These are phyloP conservation scores for Platanthera guangdongensis DNA, from an alignment of 106 monocot species.

Conservation along the genomic window DNA sequence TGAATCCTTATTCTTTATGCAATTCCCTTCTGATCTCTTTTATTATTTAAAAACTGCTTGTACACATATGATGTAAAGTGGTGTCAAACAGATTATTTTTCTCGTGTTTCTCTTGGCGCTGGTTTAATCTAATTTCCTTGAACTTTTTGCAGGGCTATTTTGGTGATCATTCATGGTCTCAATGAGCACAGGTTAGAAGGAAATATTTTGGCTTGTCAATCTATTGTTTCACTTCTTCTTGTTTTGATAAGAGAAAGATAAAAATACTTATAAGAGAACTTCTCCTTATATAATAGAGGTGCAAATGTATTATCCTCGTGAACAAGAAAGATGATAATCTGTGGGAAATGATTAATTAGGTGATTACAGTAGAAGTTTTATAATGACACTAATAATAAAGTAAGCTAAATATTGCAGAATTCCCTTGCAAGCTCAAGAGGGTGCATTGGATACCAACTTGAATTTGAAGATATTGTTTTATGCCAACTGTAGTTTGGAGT, in stretches of 20 bases:
- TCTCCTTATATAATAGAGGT: background rate
- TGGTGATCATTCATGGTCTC: slow-evolving; percentile 86
- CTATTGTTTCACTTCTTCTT: background rate
- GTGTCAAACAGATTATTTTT: background rate
- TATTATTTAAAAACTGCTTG: background rate
- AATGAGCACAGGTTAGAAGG: slow-evolving; percentile 83
- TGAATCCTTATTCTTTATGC: background rate
- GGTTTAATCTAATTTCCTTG: background rate
- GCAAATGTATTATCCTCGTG: too few species aligned
- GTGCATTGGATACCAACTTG: too few species aligned
- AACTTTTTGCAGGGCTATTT: slow-evolving; percentile 54
- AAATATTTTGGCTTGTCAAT: background rate
- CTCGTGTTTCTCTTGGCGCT: background rate
- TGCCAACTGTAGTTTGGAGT: too few species aligned
- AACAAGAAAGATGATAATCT: too few species aligned
- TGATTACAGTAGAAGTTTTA: too few species aligned
- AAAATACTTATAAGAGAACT: background rate
- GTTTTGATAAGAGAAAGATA: too few species aligned
- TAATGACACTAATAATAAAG: too few species aligned
- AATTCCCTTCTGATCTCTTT: background rate
- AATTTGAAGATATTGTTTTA: too few species aligned
- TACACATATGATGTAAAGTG: background rate
- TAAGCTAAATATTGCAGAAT: too few species aligned
- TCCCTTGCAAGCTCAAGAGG: too few species aligned
- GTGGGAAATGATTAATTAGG: too few species aligned